Percentiles rank a stretch among this genome's conserved stretches.
These are phyloP conservation scores for Mycocentrospora acerina DNA, from an alignment of 2,329 filamentous ascomycete species.

Conservation along the genomic window DNA sequence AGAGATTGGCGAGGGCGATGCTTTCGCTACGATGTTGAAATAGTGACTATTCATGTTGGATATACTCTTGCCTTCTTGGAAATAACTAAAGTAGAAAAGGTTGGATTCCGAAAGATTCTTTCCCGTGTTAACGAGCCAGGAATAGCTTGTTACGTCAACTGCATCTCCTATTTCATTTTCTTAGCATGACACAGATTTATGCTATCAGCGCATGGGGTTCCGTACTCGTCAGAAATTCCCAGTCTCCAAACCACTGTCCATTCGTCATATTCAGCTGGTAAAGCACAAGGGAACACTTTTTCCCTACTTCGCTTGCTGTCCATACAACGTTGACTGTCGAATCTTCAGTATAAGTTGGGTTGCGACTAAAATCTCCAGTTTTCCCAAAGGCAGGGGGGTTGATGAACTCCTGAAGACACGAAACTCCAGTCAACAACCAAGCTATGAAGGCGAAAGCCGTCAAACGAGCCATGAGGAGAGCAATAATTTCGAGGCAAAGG, in stretches of 20 bases:
- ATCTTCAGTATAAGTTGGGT: not conserved
- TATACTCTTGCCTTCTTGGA: constrained; percentile 3
- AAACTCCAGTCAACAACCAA: not conserved
- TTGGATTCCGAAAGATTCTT: constrained; percentile 9
- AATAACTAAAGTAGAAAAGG: constrained; percentile 7
- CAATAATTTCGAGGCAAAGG: no score
- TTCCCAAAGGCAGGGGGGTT: not conserved
- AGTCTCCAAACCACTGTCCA: constrained; percentile 1
- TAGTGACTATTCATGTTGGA: constrained; percentile 4
- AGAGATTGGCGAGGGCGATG: not conserved
- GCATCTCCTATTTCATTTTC: constrained; percentile 1
- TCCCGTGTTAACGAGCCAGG: constrained; percentile 6
- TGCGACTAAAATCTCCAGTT: not conserved
- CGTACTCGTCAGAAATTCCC: constrained; percentile 6
- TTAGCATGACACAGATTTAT: not conserved
- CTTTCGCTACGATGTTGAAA: constrained; percentile 4
- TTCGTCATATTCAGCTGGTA: constrained; percentile 5
- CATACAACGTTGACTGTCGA: constrained; percentile 1
- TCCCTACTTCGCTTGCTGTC: constrained; percentile 1
- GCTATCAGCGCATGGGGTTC: not conserved
- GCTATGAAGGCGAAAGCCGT: not conserved
- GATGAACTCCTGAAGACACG: not conserved
- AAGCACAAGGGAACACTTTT: constrained; percentile 3
- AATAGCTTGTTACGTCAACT: constrained; percentile 1
- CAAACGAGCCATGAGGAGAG: no score